Base-by-base conservation (phyloP, 1,284 basidiomycete species). In the Stereum hirsutum region DNA sequence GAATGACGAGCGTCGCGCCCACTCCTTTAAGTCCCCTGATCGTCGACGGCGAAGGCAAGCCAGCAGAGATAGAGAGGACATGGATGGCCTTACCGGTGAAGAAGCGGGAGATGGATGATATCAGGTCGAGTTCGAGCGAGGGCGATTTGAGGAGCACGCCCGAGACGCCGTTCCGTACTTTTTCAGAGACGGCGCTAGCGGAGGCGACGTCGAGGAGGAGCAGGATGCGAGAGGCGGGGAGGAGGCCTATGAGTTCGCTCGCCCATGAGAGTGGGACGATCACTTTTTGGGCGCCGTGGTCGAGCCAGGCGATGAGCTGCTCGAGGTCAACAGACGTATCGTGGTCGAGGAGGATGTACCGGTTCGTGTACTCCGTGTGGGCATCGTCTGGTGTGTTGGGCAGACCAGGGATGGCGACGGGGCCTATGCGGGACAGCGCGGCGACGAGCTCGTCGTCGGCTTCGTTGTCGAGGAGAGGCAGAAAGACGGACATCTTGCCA, bases 111-210 rank as follows among this genome's bases (percentile, higher is more conserved):
- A 90, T 66, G 4, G 83, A 86, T 24, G 76, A 69, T 44, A 89
- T 77, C 51, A 88, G 73, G 54, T 87, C 80, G 19, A 76, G 60
- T 56, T 84, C 79, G 37, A 81, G 67, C 3, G 74, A 65, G 3
- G 75, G 69, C 1, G 81, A 79, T 57, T 87, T 88, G 56, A 89
- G 74, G 41, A 89, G 66, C 5, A 89, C 81, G 45, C 84, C 86
- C 27, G 84, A 86, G 40, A 90, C 77, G 17, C 74, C 81, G 52
- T 67, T 76, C 39, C 81, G 75, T 43, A 84, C 68, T 52, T 68
- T 83, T 58, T 87, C 81, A 1, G 81, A 75, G 24, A 93, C 78
- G 25, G 88, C 80, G 49, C 75, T 84, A 50, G 78, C 74, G 52
- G 75, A 86, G 43, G 70, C 75, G 33, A 81, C 78, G 53, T 85